phyloP scores from a whole-genome alignment of 1,284 basidiomycete genomes.

The Omphalotus olearius region DNA sequence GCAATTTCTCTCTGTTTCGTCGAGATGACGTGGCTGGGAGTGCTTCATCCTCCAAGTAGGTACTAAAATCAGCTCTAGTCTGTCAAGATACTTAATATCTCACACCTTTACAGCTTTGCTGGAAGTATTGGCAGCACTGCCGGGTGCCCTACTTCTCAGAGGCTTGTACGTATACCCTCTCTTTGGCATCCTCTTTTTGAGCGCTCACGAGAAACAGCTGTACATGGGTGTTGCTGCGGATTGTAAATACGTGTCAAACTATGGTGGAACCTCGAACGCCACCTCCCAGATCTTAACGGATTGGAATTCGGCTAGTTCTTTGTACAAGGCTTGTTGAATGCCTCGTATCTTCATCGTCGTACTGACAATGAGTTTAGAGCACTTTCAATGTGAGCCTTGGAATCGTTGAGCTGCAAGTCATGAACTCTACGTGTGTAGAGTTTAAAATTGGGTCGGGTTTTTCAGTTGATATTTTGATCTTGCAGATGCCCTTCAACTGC shows the following conservation, averaged over 20 bases:
- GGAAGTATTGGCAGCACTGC: constrained; percentile 59
- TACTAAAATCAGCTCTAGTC: constrained; percentile 6
- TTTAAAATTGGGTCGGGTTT: background rate
- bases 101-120: constrained; percentile 48
- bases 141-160: constrained; percentile 75
- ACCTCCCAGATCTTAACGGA: constrained; percentile 73
- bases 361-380: constrained; percentile 26
- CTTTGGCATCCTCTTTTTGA: constrained; percentile 1
- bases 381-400: constrained; percentile 88
- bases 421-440: constrained; percentile 42
- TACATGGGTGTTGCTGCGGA: constrained; percentile 89
- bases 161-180: constrained; percentile 52
- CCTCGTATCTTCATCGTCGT: background rate
- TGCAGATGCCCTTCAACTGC: constrained; percentile 51
- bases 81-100: constrained; percentile 12
- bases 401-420: constrained; percentile 76
- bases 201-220: constrained; percentile 31
- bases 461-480: background rate
- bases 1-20: constrained; percentile 31
- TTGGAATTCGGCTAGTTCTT: constrained; percentile 73
- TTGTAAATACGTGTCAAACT: constrained; percentile 70
- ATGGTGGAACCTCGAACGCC: constrained; percentile 61
- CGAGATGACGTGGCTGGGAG: constrained; percentile 57
- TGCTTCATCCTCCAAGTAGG: constrained; percentile 50
- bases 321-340: constrained; percentile 59